phyloP scores from a whole-genome alignment of 495 filamentous ascomycete genomes.

The Penicillium bovifimosum region DNA sequence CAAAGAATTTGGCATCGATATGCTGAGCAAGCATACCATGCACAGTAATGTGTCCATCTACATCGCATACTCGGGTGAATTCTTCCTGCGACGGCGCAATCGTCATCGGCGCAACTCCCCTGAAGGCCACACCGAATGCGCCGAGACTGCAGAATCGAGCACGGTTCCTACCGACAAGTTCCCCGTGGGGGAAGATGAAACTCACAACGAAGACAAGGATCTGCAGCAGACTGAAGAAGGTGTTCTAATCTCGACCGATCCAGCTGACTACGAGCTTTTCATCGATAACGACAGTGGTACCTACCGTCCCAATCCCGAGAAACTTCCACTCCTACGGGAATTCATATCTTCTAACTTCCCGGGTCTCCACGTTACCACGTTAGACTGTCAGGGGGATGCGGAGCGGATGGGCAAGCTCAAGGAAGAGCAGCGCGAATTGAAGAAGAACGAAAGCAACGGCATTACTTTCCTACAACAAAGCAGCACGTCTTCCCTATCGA shows the following conservation, averaged over 20 bases:
- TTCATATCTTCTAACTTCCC: constrained; percentile 69
- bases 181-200: constrained; percentile 43
- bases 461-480: constrained; percentile 62
- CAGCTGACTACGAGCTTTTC: constrained; percentile 71
- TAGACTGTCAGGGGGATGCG: constrained; percentile 62
- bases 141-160: background rate
- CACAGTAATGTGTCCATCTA: constrained; percentile 87
- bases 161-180: constrained; percentile 14
- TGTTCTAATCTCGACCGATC: constrained; percentile 42
- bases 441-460: constrained; percentile 57
- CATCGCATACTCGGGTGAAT: constrained; percentile 87
- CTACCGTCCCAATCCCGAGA: constrained; percentile 74
- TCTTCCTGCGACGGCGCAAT: constrained; percentile 73
- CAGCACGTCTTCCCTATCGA: constrained; percentile 45
- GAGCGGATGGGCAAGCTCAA: constrained; percentile 58
- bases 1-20: constrained; percentile 87
- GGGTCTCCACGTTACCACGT: constrained; percentile 62
- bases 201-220: constrained; percentile 36
- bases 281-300: constrained; percentile 96
- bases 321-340: constrained; percentile 60
- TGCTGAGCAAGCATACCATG: constrained; percentile 92
- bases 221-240: constrained; percentile 13
- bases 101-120: constrained; percentile 28
- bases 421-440: constrained; percentile 54
- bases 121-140: background rate